Evolutionary conservation across 805 yeast genomes (phyloP), one percentile per base, ranked within the genome.

Genomic region (Pichia thaimueangensis): DNA sequence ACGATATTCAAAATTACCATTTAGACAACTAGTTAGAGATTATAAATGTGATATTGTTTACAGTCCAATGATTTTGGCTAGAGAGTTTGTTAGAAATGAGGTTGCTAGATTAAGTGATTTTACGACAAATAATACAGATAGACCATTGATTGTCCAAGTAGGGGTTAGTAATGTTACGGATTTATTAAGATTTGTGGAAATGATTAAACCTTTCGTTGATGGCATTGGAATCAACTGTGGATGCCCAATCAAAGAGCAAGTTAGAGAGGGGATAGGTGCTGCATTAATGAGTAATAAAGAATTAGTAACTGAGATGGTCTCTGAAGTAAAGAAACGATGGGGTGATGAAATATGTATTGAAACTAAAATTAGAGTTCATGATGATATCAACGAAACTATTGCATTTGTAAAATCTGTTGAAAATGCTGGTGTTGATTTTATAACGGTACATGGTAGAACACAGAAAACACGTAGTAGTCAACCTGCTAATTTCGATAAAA

Each of bases 201-300:
- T 93, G 88, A 78, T 89, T n/a, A 76, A 76, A 45, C 96, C 96
- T 0, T 86, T 78, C 57, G 89, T 86, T 36, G 97, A 91, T 63
- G 98, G 94, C 0, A 79, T 93, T 32, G 97, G 97, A 0, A 71
- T 93, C 45, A 93, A 93, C 67, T 93, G 97, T 63, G 98, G 98
- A 0, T 93, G 98, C 64, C 98, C 98, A 1, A 88, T 93, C 39
- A 83, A 82, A 48, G 97, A 91, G 50, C 97, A 93, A 60, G 85
- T 86, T 12, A 71, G 95, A 34, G 96, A 88, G 59, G 98, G 97
- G 20, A 89, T 93, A 13, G 98, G 98, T 5, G 96, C 97, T 2
- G 97, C 97, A 0, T 69, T 93, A 43, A 89, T 93, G 86, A 70
- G 80, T 22, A 80, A 85, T 48, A 84, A 89, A 2, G 88, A 86